phyloP scores from a whole-genome alignment of 2,329 filamentous ascomycete genomes.

The Pseudogymnoascus destructans region DNA sequence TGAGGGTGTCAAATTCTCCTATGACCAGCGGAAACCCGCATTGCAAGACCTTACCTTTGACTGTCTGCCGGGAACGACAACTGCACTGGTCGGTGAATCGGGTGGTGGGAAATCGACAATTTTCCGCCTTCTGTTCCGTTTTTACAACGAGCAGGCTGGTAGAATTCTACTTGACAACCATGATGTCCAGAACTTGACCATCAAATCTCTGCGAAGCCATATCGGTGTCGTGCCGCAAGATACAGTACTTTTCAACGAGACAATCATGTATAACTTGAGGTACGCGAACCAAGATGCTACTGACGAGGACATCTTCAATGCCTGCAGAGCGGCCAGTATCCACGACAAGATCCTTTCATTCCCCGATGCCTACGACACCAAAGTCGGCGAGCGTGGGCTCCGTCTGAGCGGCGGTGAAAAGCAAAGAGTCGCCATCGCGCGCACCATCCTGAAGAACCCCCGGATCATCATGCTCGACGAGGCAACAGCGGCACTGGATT shows the following conservation, averaged over 20 bases:
- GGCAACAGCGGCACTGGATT: slow-evolving; percentile 81
- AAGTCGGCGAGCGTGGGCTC: slow-evolving; percentile 80
- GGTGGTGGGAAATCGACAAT: slow-evolving; percentile 95
- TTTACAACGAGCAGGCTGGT: slow-evolving; percentile 76
- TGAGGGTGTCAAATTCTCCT: slow-evolving; percentile 80
- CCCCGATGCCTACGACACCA: slow-evolving; percentile 77
- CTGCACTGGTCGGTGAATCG: slow-evolving; percentile 90
- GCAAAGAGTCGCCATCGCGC: slow-evolving; percentile 83
- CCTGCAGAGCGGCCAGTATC: slow-evolving; percentile 77
- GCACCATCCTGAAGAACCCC: slow-evolving; percentile 84
- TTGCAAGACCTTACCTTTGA: slow-evolving; percentile 74
- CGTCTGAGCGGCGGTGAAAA: slow-evolving; percentile 84
- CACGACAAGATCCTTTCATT: slow-evolving; percentile 86
- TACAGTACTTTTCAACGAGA: slow-evolving; percentile 88
- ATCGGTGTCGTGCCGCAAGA: slow-evolving; percentile 97
- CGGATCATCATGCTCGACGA: slow-evolving; percentile 88
- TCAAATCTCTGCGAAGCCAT: slow-evolving; percentile 79
- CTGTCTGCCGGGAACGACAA: slow-evolving; percentile 81
- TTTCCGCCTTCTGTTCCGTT: slow-evolving; percentile 89
- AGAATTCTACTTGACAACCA: slow-evolving; percentile 73
- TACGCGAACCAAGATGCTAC: slow-evolving; percentile 75
- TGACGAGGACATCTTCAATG: slow-evolving; percentile 68
- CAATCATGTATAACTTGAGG: slow-evolving; percentile 85
- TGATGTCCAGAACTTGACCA: slow-evolving; percentile 75
- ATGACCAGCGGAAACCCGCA: slow-evolving; percentile 75